Evolutionary conservation across 768 basidiomycete species (phyloP), one percentile per base, ranked within the genome.

Genomic region (Lentinus tigrinus): DNA sequence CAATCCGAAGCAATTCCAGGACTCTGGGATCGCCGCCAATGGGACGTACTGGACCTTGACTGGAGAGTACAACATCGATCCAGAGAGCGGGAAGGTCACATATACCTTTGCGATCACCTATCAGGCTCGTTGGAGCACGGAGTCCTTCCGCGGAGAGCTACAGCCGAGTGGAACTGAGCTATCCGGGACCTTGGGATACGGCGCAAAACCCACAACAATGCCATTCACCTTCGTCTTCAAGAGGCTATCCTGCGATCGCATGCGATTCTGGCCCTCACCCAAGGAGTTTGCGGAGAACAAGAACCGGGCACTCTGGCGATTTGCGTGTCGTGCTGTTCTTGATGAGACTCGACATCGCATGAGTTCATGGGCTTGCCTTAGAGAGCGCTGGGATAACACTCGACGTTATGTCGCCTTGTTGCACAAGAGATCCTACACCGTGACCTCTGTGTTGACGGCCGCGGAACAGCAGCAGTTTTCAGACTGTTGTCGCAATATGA

Each of bases 301-400:
- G 48, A 23, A 69, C 24, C 58, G 65, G 7, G 65, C 71, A 1
- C 53, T 70, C 16, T 76, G 74, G 74, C 59, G 46, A 7, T 74
- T 68, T 51, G 75, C 74, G 0, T 54, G 65, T 9, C 36, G 52
- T 0, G 67, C 70, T n/a, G 61, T 69, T 17, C 27, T 54, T 42
- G 48, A 66, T 48, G 34, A 64, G 5, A 62, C 66, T 11, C 63
- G 58, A 26, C 51, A 19, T 19, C 40, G 3, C 73, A 69, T n/a
- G n/a, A n/a, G n/a, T 65, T 66, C 71, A 1, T 72, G 71, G 72
- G 38, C 61, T 1, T 72, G 65, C 58, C 72, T 74, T 63, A 57
- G 63, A 47, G 48, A 68, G 47, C 63, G 74, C 10, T 58, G 67
- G 4, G 60, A 65, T 11, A 58, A 60, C 11, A 63, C 71, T 10